Evolutionary conservation across 352 stramenopile genomes (phyloP).

Genomic region (Poterioochromonas sp.): DNA sequence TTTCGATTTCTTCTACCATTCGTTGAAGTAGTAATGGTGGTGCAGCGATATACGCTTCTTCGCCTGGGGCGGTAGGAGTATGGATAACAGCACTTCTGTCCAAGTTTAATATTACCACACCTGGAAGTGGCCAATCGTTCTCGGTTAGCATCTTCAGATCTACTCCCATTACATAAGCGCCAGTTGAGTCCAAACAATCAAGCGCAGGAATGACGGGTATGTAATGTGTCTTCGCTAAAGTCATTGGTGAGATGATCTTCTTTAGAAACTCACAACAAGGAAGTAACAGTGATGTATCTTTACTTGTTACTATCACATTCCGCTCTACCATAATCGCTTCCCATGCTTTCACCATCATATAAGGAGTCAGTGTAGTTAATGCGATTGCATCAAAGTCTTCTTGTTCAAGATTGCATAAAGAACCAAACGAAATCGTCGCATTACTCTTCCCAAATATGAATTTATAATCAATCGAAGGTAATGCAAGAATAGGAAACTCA

Average conservation of each 20-base stretch:
- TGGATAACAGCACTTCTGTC: background rate
- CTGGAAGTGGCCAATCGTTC: background rate
- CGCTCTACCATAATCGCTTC: slow-evolving; percentile 4
- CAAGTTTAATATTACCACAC: slow-evolving; percentile 15
- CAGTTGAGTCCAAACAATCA: background rate
- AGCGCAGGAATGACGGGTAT: background rate
- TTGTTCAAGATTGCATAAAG: background rate
- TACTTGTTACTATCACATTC: background rate
- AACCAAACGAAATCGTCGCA: background rate
- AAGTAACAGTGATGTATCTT: background rate
- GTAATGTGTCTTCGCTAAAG: background rate
- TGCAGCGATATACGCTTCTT: background rate
- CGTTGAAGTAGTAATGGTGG: background rate
- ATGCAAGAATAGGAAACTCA: background rate
- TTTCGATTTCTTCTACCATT: background rate
- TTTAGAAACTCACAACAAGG: slow-evolving; percentile 17
- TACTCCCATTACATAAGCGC: background rate
- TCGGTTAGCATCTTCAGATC: background rate
- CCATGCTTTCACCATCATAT: slow-evolving; percentile 27
- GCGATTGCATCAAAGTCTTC: background rate
- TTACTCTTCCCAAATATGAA: background rate
- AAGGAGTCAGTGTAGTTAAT: background rate
- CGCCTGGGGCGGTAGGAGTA: background rate
- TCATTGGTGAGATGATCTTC: background rate
- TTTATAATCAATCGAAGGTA: background rate